Percentiles rank a stretch among this genome's conserved stretches.
These are phyloP conservation scores for Blastocystis hominis DNA, from an alignment of 352 stramenopile genomes.

Conservation along the genomic window DNA sequence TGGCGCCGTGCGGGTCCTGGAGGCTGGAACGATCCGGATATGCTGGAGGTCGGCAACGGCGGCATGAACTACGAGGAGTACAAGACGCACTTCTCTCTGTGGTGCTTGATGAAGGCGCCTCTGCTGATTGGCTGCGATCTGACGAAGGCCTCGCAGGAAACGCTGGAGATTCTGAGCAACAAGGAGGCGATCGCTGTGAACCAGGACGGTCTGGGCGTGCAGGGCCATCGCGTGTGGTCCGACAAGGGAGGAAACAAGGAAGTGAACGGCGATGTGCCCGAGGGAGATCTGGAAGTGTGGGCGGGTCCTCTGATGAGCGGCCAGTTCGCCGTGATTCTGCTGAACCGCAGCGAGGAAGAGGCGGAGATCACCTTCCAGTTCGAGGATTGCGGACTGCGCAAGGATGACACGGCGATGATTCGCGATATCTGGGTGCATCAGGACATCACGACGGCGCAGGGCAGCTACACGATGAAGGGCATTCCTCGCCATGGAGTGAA, in stretches of 20 bases:
- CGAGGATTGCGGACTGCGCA: constrained; percentile 11
- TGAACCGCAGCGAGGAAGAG: constrained; percentile 57
- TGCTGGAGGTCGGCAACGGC: constrained; percentile 67
- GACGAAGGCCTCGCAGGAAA: constrained; percentile 57
- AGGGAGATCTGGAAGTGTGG: constrained; percentile 60
- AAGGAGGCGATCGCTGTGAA: constrained; percentile 65
- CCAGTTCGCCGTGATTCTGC: constrained; percentile 58
- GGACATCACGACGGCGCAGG: constrained; percentile 52
- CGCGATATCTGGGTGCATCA: constrained; percentile 61
- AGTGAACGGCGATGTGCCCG: constrained; percentile 58
- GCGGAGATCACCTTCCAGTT: constrained; percentile 38
- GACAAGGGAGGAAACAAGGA: constrained; percentile 59
- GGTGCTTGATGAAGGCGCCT: constrained; percentile 66
- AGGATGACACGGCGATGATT: constrained; percentile 20
- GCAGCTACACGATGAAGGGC: not conserved
- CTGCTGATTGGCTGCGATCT: constrained; percentile 67
- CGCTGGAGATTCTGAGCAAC: constrained; percentile 65
- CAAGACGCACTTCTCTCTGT: constrained; percentile 66
- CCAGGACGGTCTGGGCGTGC: constrained; percentile 63
- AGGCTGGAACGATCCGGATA: constrained; percentile 68
- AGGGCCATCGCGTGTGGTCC: constrained; percentile 59
- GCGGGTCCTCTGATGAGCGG: constrained; percentile 59
- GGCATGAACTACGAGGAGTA: constrained; percentile 63
- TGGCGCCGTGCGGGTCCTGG: constrained; percentile 63
- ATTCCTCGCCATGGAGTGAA: constrained; percentile 37